Percentiles rank a stretch among this genome's conserved stretches.
phyloP scores from a whole-genome alignment of 495 filamentous ascomycete genomes.

The Neurospora sp. region DNA sequence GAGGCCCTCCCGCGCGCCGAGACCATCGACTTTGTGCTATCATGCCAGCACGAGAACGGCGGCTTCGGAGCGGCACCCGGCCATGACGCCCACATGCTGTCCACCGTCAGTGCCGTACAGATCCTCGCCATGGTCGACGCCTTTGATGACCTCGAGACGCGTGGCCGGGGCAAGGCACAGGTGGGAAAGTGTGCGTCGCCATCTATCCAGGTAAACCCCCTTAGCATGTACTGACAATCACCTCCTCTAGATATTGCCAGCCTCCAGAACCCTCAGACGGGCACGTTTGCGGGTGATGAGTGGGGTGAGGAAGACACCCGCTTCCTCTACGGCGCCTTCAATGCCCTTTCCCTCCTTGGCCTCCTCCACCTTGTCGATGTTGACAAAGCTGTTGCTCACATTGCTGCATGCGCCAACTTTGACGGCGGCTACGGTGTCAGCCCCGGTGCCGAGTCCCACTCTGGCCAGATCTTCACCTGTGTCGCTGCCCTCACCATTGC shows the following conservation, averaged over 20 bases:
- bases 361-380: slow-evolving; percentile 64
- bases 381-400: slow-evolving; percentile 62
- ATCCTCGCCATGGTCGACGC: slow-evolving; percentile 79
- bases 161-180: slow-evolving; percentile 57
- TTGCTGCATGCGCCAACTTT: slow-evolving; percentile 76
- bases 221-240: slow-evolving; percentile 6
- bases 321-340: slow-evolving; percentile 82
- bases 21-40: slow-evolving; percentile 83
- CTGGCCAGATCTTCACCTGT: slow-evolving; percentile 91
- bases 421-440: slow-evolving; percentile 87
- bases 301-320: slow-evolving; percentile 95
- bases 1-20: slow-evolving; percentile 70
- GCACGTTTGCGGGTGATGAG: slow-evolving; percentile 84
- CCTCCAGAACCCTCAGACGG: slow-evolving; percentile 70
- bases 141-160: slow-evolving; percentile 66
- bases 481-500: slow-evolving; percentile 81
- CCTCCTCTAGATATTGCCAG: slow-evolving; percentile 58
- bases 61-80: slow-evolving; percentile 91
- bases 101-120: slow-evolving; percentile 88
- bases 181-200: slow-evolving; percentile 58
- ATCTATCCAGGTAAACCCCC: not conserved
- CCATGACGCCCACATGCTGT: slow-evolving; percentile 91
- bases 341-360: slow-evolving; percentile 71
- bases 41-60: slow-evolving; percentile 76
- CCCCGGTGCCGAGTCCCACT: slow-evolving; percentile 84